Evolutionary conservation across 371 early-diverging fungal species (phyloP), one percentile per base, ranked within the genome.

Genomic region (Blakeslea trispora): DNA sequence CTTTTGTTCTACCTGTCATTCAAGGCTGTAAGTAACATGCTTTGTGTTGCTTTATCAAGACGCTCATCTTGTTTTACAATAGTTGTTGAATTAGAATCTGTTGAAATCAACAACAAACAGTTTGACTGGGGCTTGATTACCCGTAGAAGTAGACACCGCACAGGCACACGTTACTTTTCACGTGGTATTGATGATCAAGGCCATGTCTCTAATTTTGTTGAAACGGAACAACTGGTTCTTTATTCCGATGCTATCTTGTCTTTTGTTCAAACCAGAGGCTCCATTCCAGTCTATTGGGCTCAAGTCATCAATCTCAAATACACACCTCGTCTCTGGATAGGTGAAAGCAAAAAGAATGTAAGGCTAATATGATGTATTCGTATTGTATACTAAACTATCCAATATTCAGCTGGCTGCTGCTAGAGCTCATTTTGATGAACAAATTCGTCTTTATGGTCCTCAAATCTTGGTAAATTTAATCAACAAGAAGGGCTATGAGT

Each of bases 201-300:
- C 17, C 83, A 99, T 68, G 96, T 94, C 4, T 89, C 98, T 37
- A 99, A 99, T 72, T 96, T 85, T 79, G 98, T 97, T 3, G 99
- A 99, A 73, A 99, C 99, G 0, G 99, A 99, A 69, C 97, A 99
- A 73, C 68, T 97, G 46, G 79, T 97, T 1, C 62, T 84, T 41
- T 77, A 80, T 61, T 81, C 83, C 14, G 69, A 71, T 22, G 61
- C 64, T 8, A 72, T 81, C 57, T 59, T 85, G 6, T 69, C 94
- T 3, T 94, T 85, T 81, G 87, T 97, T 11, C 99, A 99, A 66
- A 89, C 95, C 3, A 87, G 99, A 47, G 99, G 99, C 5, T 97
- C 98, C 0, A 96, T 99, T 61, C 99, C 99, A 18, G 71, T 99
- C 11, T 92, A 82, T 59, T 99, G 99, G 99, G 72, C 85, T 14